These are phyloP conservation scores for Russula emetica DNA, from an alignment of 768 basidiomycete genomes.

Conservation along the genomic window DNA sequence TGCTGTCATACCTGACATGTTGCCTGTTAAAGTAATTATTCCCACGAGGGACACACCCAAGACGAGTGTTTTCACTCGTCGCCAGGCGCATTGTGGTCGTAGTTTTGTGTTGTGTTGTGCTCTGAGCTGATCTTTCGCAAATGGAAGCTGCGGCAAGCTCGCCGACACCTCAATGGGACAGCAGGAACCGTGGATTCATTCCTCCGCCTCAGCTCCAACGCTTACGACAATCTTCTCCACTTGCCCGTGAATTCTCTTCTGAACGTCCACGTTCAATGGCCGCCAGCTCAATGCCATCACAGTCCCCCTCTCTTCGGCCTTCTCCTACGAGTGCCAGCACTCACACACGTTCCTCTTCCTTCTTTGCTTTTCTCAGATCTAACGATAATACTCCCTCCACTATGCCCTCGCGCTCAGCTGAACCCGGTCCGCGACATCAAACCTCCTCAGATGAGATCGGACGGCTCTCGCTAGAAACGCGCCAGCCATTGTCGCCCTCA, in stretches of 20 bases:
- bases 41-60: not conserved
- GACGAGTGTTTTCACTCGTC: not conserved
- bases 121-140: not conserved
- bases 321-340: conserved; percentile 29
- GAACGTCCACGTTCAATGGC: conserved; percentile 24
- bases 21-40: not conserved
- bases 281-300: not conserved
- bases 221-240: conserved; percentile 31
- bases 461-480: conserved; percentile 3
- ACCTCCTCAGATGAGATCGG: conserved; percentile 17
- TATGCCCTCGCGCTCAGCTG: conserved; percentile 17
- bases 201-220: conserved; percentile 37
- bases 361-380: conserved; percentile 54
- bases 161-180: conserved; percentile 37
- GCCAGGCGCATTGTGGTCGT: not conserved
- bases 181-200: conserved; percentile 37
- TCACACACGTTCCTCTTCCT: conserved; percentile 57
- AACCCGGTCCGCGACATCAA: conserved; percentile 7
- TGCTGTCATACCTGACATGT: not conserved
- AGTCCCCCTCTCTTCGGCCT: conserved; percentile 14
- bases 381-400: conserved; percentile 34
- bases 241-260: conserved; percentile 29
- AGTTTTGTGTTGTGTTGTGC: not conserved
- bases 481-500: not conserved
- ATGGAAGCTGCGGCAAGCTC: conserved; percentile 28